These are phyloP conservation scores for sorghum (Sorghum bicolor) DNA, from an alignment of 176 grass and related monocot species.

Conservation along the genomic window Sorghum_bicolor_NCBIv3 NC_012879.2:8064001-8064500, in stretches of 20 bases:
- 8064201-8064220: constrained; percentile 9
- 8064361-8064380: too few species aligned
- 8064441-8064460: too few species aligned
- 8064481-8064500: too few species aligned
- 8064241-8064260: neutral
- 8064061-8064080: neutral
- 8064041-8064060: neutral
- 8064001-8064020: neutral
- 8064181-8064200: neutral
- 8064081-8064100: neutral
- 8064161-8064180: constrained; percentile 9
- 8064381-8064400: too few species aligned
- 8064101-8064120: constrained; percentile 11
- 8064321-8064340: too few species aligned
- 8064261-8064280: neutral
- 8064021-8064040: neutral
- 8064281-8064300: neutral
- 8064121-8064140: constrained; percentile 13
- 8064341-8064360: too few species aligned
- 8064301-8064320: neutral
- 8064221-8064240: neutral
- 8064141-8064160: neutral
- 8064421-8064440: too few species aligned
- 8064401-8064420: too few species aligned
- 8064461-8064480: too few species aligned